Evolutionary conservation across 2,329 filamentous ascomycete species (phyloP).

Genomic region (Fusarium nygamai): DNA sequence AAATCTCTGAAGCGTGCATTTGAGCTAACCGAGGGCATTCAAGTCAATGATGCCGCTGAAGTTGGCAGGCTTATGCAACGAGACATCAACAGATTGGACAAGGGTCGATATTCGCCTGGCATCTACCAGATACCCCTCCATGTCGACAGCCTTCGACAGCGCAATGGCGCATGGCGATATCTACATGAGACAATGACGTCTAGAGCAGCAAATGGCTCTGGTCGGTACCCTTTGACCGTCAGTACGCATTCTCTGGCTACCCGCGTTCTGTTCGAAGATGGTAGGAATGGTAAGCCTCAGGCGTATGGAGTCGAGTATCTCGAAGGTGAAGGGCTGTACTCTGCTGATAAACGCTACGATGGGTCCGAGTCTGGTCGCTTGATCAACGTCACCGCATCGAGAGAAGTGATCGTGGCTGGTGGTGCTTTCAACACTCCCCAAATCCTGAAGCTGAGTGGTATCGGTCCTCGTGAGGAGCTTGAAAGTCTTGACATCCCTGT

Average conservation of each 20-base stretch:
- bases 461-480: conserved; percentile 55
- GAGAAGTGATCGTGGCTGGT: conserved; percentile 37
- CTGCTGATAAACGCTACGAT: conserved; percentile 48
- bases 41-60: conserved; percentile 35
- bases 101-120: conserved; percentile 42
- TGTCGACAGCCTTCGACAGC: conserved; percentile 23
- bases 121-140: conserved; percentile 46
- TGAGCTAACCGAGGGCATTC: conserved; percentile 14
- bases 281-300: not conserved
- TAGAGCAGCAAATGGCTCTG: not conserved
- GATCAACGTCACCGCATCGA: conserved; percentile 22
- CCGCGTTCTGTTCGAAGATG: conserved; percentile 47
- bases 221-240: conserved; percentile 55
- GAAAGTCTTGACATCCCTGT: conserved; percentile 51
- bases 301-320: conserved; percentile 49
- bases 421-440: conserved; percentile 49
- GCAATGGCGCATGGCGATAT: conserved; percentile 26
- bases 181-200: conserved; percentile 44
- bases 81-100: conserved; percentile 44
- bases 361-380: not conserved
- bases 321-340: conserved; percentile 53
- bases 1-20: conserved; percentile 15
- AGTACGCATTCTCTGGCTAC: conserved; percentile 50
- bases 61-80: conserved; percentile 42
- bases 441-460: conserved; percentile 60